Evolutionary conservation across 352 stramenopile genomes (phyloP).

Genomic region (Pythium phragmiticola): DNA sequence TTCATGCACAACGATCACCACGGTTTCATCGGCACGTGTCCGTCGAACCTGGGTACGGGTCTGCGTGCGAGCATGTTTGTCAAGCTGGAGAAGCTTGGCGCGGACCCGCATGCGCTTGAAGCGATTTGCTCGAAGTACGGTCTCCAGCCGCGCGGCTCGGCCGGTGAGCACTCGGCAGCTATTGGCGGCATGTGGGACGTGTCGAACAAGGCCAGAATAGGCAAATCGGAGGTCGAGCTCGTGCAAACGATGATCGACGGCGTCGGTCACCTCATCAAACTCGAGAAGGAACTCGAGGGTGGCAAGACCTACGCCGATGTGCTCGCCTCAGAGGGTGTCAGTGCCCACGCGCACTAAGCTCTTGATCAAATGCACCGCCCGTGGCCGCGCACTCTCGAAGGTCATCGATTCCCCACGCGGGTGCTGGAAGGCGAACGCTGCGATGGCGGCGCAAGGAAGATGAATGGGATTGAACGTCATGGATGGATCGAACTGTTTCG

Average conservation of each 20-base stretch:
- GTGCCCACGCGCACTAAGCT: slow-evolving; percentile 20
- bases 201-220: slow-evolving; percentile 86
- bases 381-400: background rate
- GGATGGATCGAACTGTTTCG: background rate
- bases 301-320: slow-evolving; percentile 71
- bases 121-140: slow-evolving; percentile 36
- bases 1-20: slow-evolving; percentile 90
- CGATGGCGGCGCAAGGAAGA: background rate
- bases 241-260: slow-evolving; percentile 88
- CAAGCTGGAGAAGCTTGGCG: slow-evolving; percentile 80
- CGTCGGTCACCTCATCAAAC: slow-evolving; percentile 87
- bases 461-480: slow-evolving; percentile 4
- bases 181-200: slow-evolving; percentile 84
- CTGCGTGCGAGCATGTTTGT: slow-evolving; percentile 87
- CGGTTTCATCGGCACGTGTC: slow-evolving; percentile 86
- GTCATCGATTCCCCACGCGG: background rate
- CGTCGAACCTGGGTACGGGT: slow-evolving; percentile 86
- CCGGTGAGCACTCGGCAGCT: slow-evolving; percentile 78
- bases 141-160: slow-evolving; percentile 78
- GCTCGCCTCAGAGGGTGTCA: slow-evolving; percentile 54
- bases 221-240: slow-evolving; percentile 89
- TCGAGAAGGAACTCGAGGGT: slow-evolving; percentile 87
- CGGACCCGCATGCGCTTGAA: slow-evolving; percentile 50
- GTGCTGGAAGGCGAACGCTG: background rate
- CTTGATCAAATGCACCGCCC: background rate